Conservation (phyloP, 2,329 filamentous ascomycete species). For the Cercospora zeae-maydis region DNA sequence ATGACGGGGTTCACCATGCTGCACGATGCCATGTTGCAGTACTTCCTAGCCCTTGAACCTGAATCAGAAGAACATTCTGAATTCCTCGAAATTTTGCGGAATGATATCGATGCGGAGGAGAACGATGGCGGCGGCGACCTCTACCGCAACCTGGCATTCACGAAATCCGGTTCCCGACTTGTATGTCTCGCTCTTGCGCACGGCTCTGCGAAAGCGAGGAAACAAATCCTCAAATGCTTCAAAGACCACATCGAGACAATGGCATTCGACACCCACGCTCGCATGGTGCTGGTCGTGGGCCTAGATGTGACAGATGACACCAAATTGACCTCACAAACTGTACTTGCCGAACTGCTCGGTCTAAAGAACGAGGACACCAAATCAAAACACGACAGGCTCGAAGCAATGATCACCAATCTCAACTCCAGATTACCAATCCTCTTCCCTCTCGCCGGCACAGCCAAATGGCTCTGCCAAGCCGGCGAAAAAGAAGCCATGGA, state of each 20-base stretch:
- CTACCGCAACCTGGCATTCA: conserved; percentile 94
- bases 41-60: conserved; percentile 74
- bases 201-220: conserved; percentile 87
- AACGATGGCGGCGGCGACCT: conserved; percentile 66
- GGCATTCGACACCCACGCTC: conserved; percentile 73
- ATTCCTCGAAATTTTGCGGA: conserved; percentile 86
- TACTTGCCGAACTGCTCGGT: conserved; percentile 81
- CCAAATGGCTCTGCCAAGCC: conserved; percentile 61
- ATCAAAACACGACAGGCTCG: conserved; percentile 48
- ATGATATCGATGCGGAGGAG: conserved; percentile 67
- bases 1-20: conserved; percentile 96
- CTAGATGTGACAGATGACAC: conserved; percentile 95
- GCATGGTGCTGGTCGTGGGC: conserved; percentile 76
- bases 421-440: conserved; percentile 66
- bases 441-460: conserved; percentile 69
- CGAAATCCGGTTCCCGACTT: conserved; percentile 77
- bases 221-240: conserved; percentile 80
- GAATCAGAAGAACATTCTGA: conserved; percentile 80
- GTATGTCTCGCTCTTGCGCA: conserved; percentile 79
- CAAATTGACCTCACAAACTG: conserved; percentile 75
- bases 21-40: conserved; percentile 97
- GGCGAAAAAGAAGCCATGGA: conserved; percentile 64
- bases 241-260: conserved; percentile 85
- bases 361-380: conserved; percentile 52
- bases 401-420: conserved; percentile 66